Base-by-base conservation (phyloP, 2,329 filamentous ascomycete genomes). In the Didymella arachidicola region DNA sequence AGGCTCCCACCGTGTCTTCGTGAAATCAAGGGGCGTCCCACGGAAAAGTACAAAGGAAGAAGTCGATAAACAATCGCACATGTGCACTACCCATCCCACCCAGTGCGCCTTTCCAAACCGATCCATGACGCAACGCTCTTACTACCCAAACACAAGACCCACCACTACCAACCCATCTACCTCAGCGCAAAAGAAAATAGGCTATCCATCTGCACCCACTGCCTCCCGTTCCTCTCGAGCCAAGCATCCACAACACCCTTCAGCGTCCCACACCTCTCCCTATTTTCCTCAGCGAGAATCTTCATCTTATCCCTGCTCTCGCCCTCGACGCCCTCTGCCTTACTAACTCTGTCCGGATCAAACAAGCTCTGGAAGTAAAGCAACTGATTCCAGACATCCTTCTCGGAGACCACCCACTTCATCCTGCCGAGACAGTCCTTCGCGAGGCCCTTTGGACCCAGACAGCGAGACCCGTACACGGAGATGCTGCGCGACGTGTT, bases 151-250 rank as follows among this genome's bases (percentile, higher is more conserved):
- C 29, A 30, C 29, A 11, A 8, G 3, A 12, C 30, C 7, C 32
- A 12, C 11, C 2, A 2, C 30, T 2, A 18, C 16, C 32, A n/a
- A 36, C 32, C 32, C 16, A 36, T 14, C 32, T 36, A 51, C 62
- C 73, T 77, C 59, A 80, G 71, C 59, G 81, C 82, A 79, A 86
- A 84, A 63, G 86, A 84, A 82, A 97, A 97, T 63, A 97, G 79
- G 65, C 83, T 88, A 77, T 95, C 92, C 93, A 97, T 97, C 66
- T 92, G 90, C 51, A 97, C 93, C 92, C 92, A 97, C 77, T 93
- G 90, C 68, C 92, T 83, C 26, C 93, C 93, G 77, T 93, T 96
- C 80, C 94, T 95, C 71, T 92, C 92, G 68, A 97, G 79, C 79
- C 96, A 96, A 71, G 81, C 87, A 64, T 94, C 92, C 5, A 97